Conservation (phyloP, 2,329 filamentous ascomycete species). For the Fusarium sp. region DNA sequence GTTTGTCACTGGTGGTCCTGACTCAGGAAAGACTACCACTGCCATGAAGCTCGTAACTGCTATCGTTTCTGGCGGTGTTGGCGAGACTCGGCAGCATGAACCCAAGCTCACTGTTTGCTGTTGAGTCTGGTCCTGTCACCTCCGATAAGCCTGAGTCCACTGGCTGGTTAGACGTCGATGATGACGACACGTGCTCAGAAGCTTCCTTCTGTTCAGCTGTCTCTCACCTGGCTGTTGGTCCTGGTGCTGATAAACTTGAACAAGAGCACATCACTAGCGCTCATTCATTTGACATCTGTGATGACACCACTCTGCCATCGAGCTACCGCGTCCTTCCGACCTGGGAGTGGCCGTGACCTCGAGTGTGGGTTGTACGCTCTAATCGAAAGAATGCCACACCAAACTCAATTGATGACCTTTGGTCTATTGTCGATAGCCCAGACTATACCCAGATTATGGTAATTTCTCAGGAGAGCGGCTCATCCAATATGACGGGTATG, state of each 20-base stretch:
- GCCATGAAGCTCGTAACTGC: neutral
- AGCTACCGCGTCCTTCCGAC: neutral
- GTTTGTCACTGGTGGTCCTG: neutral
- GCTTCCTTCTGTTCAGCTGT: neutral
- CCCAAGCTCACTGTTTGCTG: neutral
- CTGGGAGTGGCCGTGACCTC: neutral
- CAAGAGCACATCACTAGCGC: neutral
- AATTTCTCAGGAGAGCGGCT: neutral
- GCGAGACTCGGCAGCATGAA: neutral
- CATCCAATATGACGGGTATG: neutral
- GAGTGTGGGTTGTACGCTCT: neutral
- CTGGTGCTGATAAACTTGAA: neutral
- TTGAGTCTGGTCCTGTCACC: neutral
- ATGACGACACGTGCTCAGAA: neutral
- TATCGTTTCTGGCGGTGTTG: neutral
- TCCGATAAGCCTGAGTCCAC: neutral
- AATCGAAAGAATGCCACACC: neutral
- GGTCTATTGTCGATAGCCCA: neutral
- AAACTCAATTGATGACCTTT: neutral
- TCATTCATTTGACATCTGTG: neutral
- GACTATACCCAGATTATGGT: neutral
- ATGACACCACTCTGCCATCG: neutral
- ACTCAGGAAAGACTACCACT: neutral
- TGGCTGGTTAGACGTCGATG: neutral
- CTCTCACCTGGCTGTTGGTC: neutral